Base-by-base conservation (phyloP, 2,329 filamentous ascomycete species). In the Eurotiales sp. region DNA sequence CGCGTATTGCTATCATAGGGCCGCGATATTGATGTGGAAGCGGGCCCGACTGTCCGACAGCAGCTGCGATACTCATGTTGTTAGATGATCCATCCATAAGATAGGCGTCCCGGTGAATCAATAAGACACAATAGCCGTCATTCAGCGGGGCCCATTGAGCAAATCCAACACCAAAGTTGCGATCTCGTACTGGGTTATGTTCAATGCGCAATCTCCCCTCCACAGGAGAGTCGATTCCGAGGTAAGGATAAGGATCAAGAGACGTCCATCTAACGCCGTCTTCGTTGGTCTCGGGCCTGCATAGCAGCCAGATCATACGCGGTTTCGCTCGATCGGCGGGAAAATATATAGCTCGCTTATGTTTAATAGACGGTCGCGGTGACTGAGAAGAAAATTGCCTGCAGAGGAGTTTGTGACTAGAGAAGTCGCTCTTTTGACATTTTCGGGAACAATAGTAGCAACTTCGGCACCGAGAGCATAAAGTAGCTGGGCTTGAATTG, bases 391-490 rank as follows among this genome's bases (percentile, higher is more conserved):
- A 19, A 27, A 46, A 50, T 10, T 43, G 5, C 32, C 42, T 49
- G 47, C 54, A 56, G 14, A 56, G 47, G n/a, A 51, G 39, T n/a
- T 54, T 51, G 22, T 56, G 51, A 15, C 21, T 36, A 19, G 51
- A 3, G 15, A 43, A 56, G 14, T 56, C 53, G 8, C 12, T 41
- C 19, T 56, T 50, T 86, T 45, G 43, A 11, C 43, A 45, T 8
- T 34, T 29, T 45, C 10, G 22, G 17, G 43, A 45, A 8, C 43
- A 45, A 14, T 45, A 45, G 22, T 11, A 45, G 10, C 34, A 5
- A 19, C 43, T 34, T 34, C 19, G 43, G 17, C 43, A 45, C 10
- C 29, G 43, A 4, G 4, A 3, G 4, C 43, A 45, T 12, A 17
- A 29, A 6, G 17, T 12, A 15, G 43, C 29, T 8, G 43, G 19